Percentiles rank a stretch among this genome's conserved stretches.
Evolutionary conservation across 2,329 filamentous ascomycete species (phyloP).

Genomic region (Sarocladium strictum): DNA sequence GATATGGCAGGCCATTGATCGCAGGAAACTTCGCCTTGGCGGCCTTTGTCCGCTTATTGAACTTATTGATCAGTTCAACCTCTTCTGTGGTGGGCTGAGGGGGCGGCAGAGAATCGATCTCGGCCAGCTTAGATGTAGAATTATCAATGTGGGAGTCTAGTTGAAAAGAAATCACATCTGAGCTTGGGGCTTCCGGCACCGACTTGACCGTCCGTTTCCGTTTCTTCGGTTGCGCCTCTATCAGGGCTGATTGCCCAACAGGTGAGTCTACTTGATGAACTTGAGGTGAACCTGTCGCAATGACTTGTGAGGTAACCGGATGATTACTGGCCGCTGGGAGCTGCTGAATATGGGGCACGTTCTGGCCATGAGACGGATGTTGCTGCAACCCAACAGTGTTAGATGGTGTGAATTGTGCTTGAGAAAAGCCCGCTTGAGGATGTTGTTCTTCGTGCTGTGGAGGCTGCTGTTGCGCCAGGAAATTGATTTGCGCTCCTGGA

Average conservation of each 20-base stretch:
- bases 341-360: constrained; percentile 7
- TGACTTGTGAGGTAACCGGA: not conserved
- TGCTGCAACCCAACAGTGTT: constrained; percentile 18
- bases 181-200: constrained; percentile 18
- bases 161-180: constrained; percentile 16
- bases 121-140: constrained; percentile 26
- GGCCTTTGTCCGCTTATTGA: constrained; percentile 30
- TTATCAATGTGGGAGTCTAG: constrained; percentile 25
- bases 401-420: not conserved
- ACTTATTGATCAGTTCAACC: constrained; percentile 28
- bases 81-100: constrained; percentile 29
- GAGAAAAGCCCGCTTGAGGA: constrained; percentile 4
- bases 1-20: constrained; percentile 31
- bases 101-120: constrained; percentile 24
- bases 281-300: not conserved
- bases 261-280: constrained; percentile 15
- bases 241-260: constrained; percentile 15
- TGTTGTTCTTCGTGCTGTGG: too few relatives aligned
- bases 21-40: constrained; percentile 31
- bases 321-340: not conserved
- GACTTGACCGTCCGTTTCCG: constrained; percentile 29
- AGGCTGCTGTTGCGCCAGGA: constrained; percentile 13
- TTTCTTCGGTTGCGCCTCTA: constrained; percentile 29
- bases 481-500: not conserved
- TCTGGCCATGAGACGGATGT: constrained; percentile 11